Evolutionary conservation across 192 early-diverging fungal species (phyloP), one percentile per base, ranked within the genome.

Genomic region (Umbelopsis isabellina): DNA sequence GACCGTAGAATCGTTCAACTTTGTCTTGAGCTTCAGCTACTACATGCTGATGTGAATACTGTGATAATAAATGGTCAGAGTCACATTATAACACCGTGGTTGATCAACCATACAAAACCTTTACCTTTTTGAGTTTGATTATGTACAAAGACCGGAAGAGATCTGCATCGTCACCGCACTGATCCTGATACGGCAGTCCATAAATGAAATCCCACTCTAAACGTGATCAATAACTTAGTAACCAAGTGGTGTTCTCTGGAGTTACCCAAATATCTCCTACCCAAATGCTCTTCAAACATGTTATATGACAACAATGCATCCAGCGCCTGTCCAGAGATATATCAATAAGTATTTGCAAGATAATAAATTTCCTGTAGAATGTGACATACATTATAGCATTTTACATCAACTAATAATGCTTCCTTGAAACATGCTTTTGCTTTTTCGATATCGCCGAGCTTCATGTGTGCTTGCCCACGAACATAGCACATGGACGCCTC

Each of bases 401-500:
- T 83, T 18, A 89, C 80, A 75, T 93, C 92, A 0, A 86, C 66
- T 15, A 50, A 45, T 5, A 93, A 69, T 27, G 92, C 87, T 66
- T 87, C 81, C 49, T 88, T 86, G 58, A 86, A 90, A 68, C 80
- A 80, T 7, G 85, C 79, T 44, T 86, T 86, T 12, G 90, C 91
- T 20, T 75, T 64, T 1, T 76, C 80, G 46, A 80, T 68, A 66
- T 89, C 80, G 22, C 81, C 76, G 35, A 83, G 61, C 37, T 84
- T 70, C 20, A 84, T 77, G 52, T 74, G 85, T 15, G 86, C 87
- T 8, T 80, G 49, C 30, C 91, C 92, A 41, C 85, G 75, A 7
- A 88, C 76, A 69, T 84, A 88, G 51, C 81, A 89, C 80, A 92
- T 84, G 2, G 84, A 79, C 15, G 89, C 78, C 67, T 90, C 88